Base-by-base conservation (phyloP, 164 flowering plant genomes). In the Malania oleifera region DNA sequence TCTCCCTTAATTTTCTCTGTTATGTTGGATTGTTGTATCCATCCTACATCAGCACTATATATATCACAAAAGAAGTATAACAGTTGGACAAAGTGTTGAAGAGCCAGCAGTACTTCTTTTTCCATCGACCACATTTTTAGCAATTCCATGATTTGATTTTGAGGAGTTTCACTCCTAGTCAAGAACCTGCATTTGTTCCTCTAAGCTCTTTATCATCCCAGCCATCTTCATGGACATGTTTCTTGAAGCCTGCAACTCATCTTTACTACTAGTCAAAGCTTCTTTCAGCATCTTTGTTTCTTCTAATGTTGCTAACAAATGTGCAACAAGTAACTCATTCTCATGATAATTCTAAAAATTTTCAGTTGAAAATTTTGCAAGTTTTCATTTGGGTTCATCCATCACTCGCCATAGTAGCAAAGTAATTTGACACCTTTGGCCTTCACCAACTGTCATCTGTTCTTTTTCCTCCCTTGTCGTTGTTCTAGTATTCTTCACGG, bases 71-170 rank as follows among this genome's bases (percentile, higher is more conserved):
- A n/a, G n/a, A n/a, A n/a, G n/a, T n/a, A n/a, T n/a, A n/a, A n/a
- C n/a, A n/a, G n/a, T n/a, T n/a, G n/a, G n/a, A n/a, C n/a, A n/a
- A n/a, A n/a, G n/a, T n/a, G n/a, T n/a, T n/a, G n/a, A 67, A 25
- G 86, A 79, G 40, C 72, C 86, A 18, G 80, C 67, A 64, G 66
- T 74, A 56, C 83, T 81, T n/a, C n/a, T n/a, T 37, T 71, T 76
- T 28, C 76, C 84, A 68, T 81, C 86, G 58, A 73, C 70, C 17
- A 73, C 78, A 47, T 69, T 35, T 18, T 78, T 82, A n/a, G 85
- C 78, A 50, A 68, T 15, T 26, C 68, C 82, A 49, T 56, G 52
- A 28, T 70, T 73, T 34, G 74, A 70, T 47, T 60, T 57, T 75
- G 47, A 43, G n/a, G n/a, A n/a, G 19, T 17, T 17, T 17, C 8